Evolutionary conservation across 208 protist species (phyloP).

Genomic region (Crithidia mellificae): DNA sequence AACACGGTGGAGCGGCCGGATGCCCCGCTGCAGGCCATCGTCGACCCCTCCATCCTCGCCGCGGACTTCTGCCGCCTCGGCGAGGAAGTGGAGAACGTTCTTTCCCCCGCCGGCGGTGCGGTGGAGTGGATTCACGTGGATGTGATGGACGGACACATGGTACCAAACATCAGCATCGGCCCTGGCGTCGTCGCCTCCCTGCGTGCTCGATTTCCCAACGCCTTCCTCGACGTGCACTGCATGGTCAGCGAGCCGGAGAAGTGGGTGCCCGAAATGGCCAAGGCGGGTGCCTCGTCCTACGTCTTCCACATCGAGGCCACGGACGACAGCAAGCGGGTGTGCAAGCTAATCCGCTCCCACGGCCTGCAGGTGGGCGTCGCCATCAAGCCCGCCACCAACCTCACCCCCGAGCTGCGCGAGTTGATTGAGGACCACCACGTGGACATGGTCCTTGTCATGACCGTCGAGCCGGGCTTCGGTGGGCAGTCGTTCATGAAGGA

Average conservation of each 20-base stretch:
- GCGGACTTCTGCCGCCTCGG: conserved; percentile 85
- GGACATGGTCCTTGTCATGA: conserved; percentile 98
- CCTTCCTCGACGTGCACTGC: conserved; percentile 96
- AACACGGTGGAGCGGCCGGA: conserved; percentile 43
- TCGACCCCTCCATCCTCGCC: conserved; percentile 92
- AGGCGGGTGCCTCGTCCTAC: conserved; percentile 89
- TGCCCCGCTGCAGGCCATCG: conserved; percentile 57
- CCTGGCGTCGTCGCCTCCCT: conserved; percentile 93
- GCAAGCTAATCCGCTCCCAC: conserved; percentile 61
- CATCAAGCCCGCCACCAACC: conserved; percentile 95
- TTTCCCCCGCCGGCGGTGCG: conserved; percentile 61
- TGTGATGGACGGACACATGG: conserved; percentile 98
- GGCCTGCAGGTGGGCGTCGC: conserved; percentile 95
- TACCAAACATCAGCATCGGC: conserved; percentile 97
- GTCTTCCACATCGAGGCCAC: conserved; percentile 97
- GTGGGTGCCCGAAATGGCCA: conserved; percentile 88
- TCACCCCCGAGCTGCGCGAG: conserved; percentile 40
- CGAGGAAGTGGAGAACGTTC: conserved; percentile 79
- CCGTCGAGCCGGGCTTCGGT: conserved; percentile 99
- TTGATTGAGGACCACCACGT: conserved; percentile 87
- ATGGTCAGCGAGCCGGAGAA: conserved; percentile 95
- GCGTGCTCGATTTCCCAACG: conserved; percentile 71
- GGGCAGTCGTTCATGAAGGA: conserved; percentile 98
- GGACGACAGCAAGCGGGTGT: conserved; percentile 51
- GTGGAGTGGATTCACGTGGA: conserved; percentile 96